These are phyloP conservation scores for Miamiensis avidus DNA, from an alignment of 169 alveolate species.

Conservation along the genomic window DNA sequence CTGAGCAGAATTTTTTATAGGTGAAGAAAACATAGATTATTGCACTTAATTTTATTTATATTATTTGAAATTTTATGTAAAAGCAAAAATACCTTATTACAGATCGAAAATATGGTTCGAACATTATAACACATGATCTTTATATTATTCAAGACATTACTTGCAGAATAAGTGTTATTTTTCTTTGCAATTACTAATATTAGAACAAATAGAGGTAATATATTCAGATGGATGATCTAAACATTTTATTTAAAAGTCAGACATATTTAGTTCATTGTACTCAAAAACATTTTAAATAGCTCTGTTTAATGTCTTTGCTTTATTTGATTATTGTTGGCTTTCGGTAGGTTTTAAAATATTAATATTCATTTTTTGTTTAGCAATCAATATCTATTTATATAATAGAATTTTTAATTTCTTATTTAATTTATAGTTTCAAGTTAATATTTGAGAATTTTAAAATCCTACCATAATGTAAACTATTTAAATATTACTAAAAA, in stretches of 20 bases:
- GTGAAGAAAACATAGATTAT: no score
- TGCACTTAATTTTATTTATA: no score
- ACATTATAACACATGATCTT: neutral
- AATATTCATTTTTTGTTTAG: no score
- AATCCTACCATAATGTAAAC: no score
- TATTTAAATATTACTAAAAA: no score
- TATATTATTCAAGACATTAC: neutral
- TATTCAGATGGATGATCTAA: neutral
- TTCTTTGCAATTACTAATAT: neutral
- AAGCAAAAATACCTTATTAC: neutral
- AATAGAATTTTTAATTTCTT: no score
- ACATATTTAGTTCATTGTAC: neutral
- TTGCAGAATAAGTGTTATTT: neutral
- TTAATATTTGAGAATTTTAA: no score
- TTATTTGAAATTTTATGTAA: neutral
- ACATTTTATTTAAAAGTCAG: neutral
- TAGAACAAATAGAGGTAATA: neutral
- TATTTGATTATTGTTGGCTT: constrained; percentile 4
- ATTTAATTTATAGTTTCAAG: no score
- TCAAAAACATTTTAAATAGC: neutral
- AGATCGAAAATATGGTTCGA: neutral
- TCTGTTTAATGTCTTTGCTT: neutral
- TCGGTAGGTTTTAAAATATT: no score
- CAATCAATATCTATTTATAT: no score
- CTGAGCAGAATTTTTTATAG: no score